Percentiles rank a stretch among this genome's conserved stretches.
These are phyloP conservation scores for Coemansia sp. DNA, from an alignment of 192 early-diverging fungal species.

Conservation along the genomic window DNA sequence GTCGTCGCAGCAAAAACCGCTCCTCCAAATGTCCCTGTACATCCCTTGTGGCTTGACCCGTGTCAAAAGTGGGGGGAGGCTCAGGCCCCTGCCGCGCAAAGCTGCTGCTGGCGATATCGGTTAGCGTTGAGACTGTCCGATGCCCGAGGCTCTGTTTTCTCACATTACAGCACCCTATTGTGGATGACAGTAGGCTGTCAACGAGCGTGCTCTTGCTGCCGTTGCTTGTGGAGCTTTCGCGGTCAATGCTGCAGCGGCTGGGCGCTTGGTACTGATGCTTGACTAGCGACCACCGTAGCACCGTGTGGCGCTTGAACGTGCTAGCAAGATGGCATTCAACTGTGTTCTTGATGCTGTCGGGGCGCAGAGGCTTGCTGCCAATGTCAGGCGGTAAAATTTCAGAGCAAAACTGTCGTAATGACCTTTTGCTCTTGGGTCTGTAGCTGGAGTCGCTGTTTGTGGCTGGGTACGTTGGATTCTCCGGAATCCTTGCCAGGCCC, in stretches of 20 bases:
- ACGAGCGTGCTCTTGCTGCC: conserved; percentile 31
- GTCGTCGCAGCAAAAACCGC: conserved; percentile 23
- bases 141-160: conserved; percentile 6
- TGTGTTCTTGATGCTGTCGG: background rate
- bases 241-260: conserved; percentile 2
- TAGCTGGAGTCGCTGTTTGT: background rate
- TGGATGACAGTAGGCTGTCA: background rate
- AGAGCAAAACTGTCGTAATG: conserved; percentile 10
- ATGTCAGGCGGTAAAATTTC: conserved; percentile 13
- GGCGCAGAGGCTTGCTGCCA: background rate
- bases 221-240: conserved; percentile 13
- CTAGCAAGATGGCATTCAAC: background rate
- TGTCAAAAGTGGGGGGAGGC: background rate
- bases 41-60: background rate
- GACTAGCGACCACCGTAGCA: background rate
- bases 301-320: conserved; percentile 1
- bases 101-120: background rate
- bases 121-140: background rate
- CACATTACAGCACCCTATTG: background rate
- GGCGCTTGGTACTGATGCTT: background rate
- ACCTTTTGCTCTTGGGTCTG: background rate
- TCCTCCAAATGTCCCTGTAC: background rate
- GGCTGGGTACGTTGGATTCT: background rate
- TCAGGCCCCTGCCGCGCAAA: background rate
- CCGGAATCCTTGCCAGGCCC: background rate